Evolutionary conservation across 306 rosid genomes (phyloP).

Genomic region (Geum urbanum): DNA sequence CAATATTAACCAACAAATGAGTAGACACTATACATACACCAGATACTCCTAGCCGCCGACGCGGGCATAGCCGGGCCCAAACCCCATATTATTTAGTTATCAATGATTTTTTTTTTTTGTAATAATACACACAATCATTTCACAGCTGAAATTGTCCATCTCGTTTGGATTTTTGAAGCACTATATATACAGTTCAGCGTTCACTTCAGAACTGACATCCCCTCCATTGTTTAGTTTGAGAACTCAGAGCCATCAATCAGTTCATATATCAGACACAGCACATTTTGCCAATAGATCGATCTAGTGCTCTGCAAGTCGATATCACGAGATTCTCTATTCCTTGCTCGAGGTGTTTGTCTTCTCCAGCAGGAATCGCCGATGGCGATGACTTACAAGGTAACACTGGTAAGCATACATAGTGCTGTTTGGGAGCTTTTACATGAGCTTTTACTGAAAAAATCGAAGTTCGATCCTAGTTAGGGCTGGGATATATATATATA

Average conservation of each 20-base stretch:
- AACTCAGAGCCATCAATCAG: background rate
- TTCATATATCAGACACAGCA: background rate
- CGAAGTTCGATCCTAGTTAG: no score
- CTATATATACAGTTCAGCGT: background rate
- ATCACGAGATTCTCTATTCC: conserved; percentile 16
- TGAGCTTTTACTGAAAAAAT: background rate
- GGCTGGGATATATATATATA: background rate
- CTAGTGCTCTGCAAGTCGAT: background rate
- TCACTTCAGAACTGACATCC: background rate
- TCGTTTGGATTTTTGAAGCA: background rate
- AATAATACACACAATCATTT: background rate
- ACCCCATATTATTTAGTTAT: background rate
- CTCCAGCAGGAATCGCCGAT: conserved; percentile 12
- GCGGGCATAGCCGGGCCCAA: background rate
- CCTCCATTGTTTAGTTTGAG: background rate
- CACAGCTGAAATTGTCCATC: background rate
- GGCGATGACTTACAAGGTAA: conserved; percentile 8
- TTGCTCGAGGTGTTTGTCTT: conserved; percentile 19
- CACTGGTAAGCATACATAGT: background rate
- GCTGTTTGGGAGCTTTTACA: background rate
- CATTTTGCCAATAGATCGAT: background rate
- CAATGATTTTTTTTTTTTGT: background rate
- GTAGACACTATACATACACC: background rate
- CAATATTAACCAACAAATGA: background rate
- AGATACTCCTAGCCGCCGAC: background rate